Evolutionary conservation across 163 green algal genomes (phyloP).

Genomic region (Scenedesmus sp.): DNA sequence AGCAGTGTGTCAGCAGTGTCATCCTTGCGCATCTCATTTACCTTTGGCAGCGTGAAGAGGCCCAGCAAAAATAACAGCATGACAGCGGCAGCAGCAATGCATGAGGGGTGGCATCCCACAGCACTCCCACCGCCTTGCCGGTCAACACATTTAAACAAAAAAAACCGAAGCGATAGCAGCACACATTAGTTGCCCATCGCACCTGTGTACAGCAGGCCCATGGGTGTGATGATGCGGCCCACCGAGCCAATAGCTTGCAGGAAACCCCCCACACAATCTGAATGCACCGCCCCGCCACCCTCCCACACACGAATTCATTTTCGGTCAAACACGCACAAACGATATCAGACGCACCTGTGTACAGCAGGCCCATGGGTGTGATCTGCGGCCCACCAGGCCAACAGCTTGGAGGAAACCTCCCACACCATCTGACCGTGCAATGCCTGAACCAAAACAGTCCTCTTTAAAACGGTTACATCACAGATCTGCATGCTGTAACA

Average conservation of each 20-base stretch:
- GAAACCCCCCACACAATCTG: neutral
- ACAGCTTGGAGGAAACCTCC: conserved; percentile 58
- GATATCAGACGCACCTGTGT: conserved; percentile 29
- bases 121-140: conserved; percentile 49
- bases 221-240: conserved; percentile 59
- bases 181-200: neutral
- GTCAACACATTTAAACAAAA: conserved; percentile 43
- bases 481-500: neutral
- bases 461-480: neutral
- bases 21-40: neutral
- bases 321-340: no score
- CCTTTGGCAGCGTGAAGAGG: no score
- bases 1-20: neutral
- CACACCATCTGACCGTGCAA: no score
- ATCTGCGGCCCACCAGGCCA: conserved; percentile 64
- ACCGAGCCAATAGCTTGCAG: conserved; percentile 69
- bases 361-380: conserved; percentile 70
- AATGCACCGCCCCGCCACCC: no score
- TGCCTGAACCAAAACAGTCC: neutral
- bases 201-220: conserved; percentile 73
- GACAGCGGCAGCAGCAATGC: no score
- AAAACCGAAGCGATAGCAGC: no score
- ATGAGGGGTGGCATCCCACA: conserved; percentile 53
- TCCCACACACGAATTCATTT: no score
- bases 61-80: no score